Evolutionary conservation across 805 yeast genomes (phyloP), one percentile per base, ranked within the genome.

Genomic region (Hemisphaericaspora nanyangensis): DNA sequence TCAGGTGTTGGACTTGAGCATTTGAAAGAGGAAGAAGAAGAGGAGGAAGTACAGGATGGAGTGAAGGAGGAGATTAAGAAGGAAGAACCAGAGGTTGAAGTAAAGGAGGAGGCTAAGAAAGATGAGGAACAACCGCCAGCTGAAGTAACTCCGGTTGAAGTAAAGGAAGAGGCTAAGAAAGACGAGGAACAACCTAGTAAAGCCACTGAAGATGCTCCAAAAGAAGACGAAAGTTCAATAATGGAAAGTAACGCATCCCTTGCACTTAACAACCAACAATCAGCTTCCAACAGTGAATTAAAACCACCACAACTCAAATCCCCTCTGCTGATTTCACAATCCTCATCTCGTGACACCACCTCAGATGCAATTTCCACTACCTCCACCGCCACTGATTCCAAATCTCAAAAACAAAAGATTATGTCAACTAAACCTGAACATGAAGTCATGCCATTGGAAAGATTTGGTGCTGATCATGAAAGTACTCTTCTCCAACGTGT

Each of bases 1-100:
- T 48, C 50, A 2, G 47, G 50, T n/a, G 31, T 25, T 30, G 17
- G 19, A 13, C 24, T 18, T 32, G 36, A 27, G 29, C 35, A 20
- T 17, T 24, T 19, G 31, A 35, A 40, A 17, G 38, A 27, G 6
- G 39, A 22, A 31, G 29, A 31, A 17, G 27, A 31, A 15, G 27
- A 27, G 15, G 8, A 17, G 25, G 10, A 20, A 6, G 20, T 12
- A 10, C 22, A 20, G 12, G 29, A 18, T 7, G 37, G 27, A 27
- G 18, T 5, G 8, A 18, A 20, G 15, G 24, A 24, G 11, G 20
- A 29, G 18, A 15, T 8, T 8, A 11, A 18, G 5, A 19, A 17
- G 10, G 13, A 18, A 17, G 33, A 30, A 30, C n/a, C 6, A 10
- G 15, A 18, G 12, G 24, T 17, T 5, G 29, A 10, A 29, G 20